Conservation (phyloP, 306 rosid genomes). For the Leucaena leucocephala region DNA sequence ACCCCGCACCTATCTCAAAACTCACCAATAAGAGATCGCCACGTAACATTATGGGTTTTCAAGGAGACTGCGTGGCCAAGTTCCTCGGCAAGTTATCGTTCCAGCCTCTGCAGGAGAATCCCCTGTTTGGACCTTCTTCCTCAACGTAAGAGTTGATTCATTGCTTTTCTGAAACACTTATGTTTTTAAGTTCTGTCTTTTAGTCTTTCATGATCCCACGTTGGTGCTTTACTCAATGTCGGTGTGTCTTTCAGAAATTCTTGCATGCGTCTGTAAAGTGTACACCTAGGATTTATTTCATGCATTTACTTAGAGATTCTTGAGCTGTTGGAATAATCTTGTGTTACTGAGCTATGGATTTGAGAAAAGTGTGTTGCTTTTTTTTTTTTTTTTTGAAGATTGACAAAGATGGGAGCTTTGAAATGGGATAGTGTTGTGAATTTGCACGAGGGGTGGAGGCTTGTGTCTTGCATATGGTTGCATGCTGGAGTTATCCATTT, state of each 20-base stretch:
- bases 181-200: not conserved
- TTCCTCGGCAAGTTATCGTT: constrained; percentile 75
- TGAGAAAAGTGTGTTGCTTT: not conserved
- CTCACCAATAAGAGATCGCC: not conserved
- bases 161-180: not conserved
- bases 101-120: constrained; percentile 74
- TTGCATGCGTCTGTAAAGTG: too few species aligned
- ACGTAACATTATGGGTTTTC: constrained; percentile 27
- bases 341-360: constrained; percentile 8
- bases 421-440: constrained; percentile 62
- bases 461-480: constrained; percentile 79
- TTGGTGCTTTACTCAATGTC: too few species aligned
- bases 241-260: too few species aligned
- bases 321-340: not conserved
- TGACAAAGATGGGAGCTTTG: constrained; percentile 84
- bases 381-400: constrained; percentile 45
- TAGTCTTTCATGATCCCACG: too few species aligned
- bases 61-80: constrained; percentile 59
- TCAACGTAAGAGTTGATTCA: constrained; percentile 49
- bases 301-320: not conserved
- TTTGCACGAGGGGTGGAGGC: constrained; percentile 79
- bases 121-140: constrained; percentile 86
- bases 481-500: constrained; percentile 89
- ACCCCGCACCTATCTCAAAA: fast-evolving
- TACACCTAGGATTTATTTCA: too few species aligned